These are phyloP conservation scores for Lotmaria passim DNA, from an alignment of 208 protist genomes.

Conservation along the genomic window DNA sequence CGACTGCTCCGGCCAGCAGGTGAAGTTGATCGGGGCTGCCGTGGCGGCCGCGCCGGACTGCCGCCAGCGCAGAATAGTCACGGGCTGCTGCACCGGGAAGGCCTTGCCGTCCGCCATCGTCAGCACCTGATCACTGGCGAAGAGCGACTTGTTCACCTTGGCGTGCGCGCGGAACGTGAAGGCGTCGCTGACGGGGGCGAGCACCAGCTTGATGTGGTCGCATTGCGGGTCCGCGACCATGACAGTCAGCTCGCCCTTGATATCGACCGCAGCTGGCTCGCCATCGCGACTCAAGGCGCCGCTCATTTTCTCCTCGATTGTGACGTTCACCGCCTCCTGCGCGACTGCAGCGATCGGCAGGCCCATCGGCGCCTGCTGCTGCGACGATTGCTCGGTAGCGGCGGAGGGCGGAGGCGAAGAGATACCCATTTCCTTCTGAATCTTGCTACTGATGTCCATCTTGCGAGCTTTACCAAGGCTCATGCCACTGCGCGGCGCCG, in stretches of 20 bases:
- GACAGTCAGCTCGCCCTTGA: constrained; percentile 81
- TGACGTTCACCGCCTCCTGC: constrained; percentile 55
- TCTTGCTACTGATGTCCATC: constrained; percentile 74
- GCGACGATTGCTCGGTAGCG: not conserved
- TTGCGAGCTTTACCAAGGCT: constrained; percentile 74
- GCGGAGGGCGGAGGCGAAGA: constrained; percentile 5
- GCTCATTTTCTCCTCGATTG: constrained; percentile 73
- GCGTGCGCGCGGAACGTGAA: constrained; percentile 89
- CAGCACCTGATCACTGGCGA: constrained; percentile 75
- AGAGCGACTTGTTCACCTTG: constrained; percentile 86
- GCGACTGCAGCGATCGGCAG: constrained; percentile 6
- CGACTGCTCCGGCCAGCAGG: constrained; percentile 76
- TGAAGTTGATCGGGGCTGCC: constrained; percentile 68
- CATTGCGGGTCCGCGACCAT: constrained; percentile 69
- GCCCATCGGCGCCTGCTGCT: constrained; percentile 2
- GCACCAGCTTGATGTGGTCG: constrained; percentile 55
- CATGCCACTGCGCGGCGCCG: constrained; percentile 56
- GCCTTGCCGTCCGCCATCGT: constrained; percentile 81
- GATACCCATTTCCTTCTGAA: constrained; percentile 76
- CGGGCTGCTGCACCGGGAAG: constrained; percentile 78
- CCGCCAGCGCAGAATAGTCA: constrained; percentile 82
- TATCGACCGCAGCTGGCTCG: constrained; percentile 47
- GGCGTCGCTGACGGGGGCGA: constrained; percentile 52
- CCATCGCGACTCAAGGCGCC: constrained; percentile 66
- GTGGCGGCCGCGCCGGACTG: constrained; percentile 30